Base-by-base conservation (phyloP, 73 alveolate species). In the Diophrys appendiculata region DNA sequence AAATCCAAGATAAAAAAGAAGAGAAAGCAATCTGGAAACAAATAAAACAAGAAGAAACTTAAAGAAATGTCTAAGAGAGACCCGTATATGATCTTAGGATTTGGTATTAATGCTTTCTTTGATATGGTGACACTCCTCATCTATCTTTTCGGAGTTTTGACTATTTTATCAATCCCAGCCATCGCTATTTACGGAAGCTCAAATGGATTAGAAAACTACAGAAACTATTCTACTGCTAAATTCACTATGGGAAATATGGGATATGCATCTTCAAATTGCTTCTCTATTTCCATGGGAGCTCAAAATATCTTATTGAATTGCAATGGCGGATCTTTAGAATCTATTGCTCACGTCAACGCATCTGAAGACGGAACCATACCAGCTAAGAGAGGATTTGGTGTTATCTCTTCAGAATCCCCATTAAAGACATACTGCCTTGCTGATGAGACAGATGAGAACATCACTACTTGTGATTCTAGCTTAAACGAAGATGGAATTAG, bases 211-310 rank as follows among this genome's bases (percentile, higher is more conserved):
- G 54, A 55, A 27, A 33, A 29, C 54, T 3, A 8, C 22, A 54
- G 53, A 28, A 25, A 54, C 33, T 24, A 26, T 2, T 26, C 52
- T 0, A 26, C 29, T 27, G 28, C 83, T 27, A 52, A 35, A 25
- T 77, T 43, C 56, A 71, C 88, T 25, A 26, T 85, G 29, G 93
- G 93, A 13, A 85, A 85, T 53, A 28, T 85, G 65, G 93, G 93
- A 14, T 85, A 67, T 56, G 35, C 93, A 0, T 30, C 68, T 1
- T 24, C 85, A 13, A 27, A 43, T 35, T 85, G 93, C 84, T 52
- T n/a, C 68, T 73, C 87, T n/a, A 65, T 54, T 3, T 26, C 74
- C 23, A 18, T 67, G 54, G 25, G 25, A 2, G 31, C 25, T 3
- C 18, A 29, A n/a, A 26, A 67, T 3, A 29, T 67, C 53, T 26